Conservation (phyloP, 2,329 filamentous ascomycete species). For the Eurotiales sp. region DNA sequence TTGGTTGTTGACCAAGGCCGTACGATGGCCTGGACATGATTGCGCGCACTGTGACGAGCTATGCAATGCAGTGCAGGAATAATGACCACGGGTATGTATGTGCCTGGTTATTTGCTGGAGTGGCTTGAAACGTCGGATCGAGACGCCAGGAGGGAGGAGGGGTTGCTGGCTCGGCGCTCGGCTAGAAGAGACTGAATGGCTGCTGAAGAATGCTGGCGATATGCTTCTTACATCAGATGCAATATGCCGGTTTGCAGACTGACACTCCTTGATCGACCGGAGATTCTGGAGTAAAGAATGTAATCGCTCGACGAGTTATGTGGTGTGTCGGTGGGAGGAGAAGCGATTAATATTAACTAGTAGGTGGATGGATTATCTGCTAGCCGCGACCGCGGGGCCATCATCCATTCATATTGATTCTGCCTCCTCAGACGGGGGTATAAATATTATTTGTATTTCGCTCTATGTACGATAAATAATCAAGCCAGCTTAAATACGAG, state of each 20-base stretch:
- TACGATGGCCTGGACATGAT: slow-evolving; percentile 15
- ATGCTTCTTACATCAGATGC: slow-evolving; percentile 3
- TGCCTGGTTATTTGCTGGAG: neutral
- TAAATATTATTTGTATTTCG: too few relatives aligned
- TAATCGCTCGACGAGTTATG: neutral
- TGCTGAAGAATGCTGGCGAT: slow-evolving; percentile 1
- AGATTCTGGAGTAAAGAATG: neutral
- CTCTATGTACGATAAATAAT: too few relatives aligned
- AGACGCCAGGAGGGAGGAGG: neutral
- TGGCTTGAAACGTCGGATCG: neutral
- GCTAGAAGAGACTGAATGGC: neutral
- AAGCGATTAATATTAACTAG: too few relatives aligned
- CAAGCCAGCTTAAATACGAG: too few relatives aligned
- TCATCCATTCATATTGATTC: too few relatives aligned
- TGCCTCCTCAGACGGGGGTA: too few relatives aligned
- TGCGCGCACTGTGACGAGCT: neutral
- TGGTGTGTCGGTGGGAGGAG: neutral
- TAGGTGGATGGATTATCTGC: neutral
- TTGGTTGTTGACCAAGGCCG: slow-evolving; percentile 33
- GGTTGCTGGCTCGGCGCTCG: slow-evolving; percentile 1
- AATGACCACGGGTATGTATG: neutral
- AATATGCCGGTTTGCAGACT: neutral
- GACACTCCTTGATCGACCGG: neutral
- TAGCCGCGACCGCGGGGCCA: neutral
- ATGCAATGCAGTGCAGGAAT: neutral